Percentiles rank a stretch among this genome's conserved stretches.
phyloP scores from a whole-genome alignment of 2,329 filamentous ascomycete species.

The Gyromitra esculenta region DNA sequence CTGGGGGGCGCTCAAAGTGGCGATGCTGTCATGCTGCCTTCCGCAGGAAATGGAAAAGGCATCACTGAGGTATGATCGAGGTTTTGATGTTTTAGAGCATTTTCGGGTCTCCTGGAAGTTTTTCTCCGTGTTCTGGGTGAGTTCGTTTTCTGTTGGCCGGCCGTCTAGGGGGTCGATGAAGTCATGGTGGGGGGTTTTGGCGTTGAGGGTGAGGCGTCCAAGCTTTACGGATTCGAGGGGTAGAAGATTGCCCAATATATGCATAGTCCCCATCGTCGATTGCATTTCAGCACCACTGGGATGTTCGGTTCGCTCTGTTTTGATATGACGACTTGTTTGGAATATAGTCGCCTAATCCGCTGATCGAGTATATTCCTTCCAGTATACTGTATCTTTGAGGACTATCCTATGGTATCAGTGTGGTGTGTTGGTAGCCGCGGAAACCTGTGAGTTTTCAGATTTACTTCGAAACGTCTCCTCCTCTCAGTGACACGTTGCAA shows the following conservation, averaged over 20 bases:
- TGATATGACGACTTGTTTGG: too few relatives aligned
- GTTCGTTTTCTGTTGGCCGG: neutral
- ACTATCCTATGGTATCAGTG: too few relatives aligned
- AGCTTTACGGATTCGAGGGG: conserved; percentile 28
- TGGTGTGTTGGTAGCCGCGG: too few relatives aligned
- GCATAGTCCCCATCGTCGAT: neutral
- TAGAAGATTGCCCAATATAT: conserved; percentile 19
- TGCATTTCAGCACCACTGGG: too few relatives aligned
- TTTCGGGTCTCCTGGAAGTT: conserved; percentile 19
- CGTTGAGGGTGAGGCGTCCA: conserved; percentile 38
- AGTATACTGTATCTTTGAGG: too few relatives aligned
- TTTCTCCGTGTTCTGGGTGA: neutral
- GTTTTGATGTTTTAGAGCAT: conserved; percentile 25
- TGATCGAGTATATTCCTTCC: too few relatives aligned
- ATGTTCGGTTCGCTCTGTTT: too few relatives aligned
- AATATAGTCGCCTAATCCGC: too few relatives aligned
- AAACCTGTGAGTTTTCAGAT: neutral
- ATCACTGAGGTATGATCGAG: neutral
- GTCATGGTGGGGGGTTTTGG: conserved; percentile 27
- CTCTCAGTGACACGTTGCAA: neutral
- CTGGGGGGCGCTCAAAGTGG: neutral
- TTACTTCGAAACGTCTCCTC: neutral
- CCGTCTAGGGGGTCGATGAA: conserved; percentile 23
- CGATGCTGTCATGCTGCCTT: neutral
- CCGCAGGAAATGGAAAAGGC: conserved; percentile 6